These are phyloP conservation scores for Saturnispora gosingensis DNA, from an alignment of 805 yeast species.

Conservation along the genomic window DNA sequence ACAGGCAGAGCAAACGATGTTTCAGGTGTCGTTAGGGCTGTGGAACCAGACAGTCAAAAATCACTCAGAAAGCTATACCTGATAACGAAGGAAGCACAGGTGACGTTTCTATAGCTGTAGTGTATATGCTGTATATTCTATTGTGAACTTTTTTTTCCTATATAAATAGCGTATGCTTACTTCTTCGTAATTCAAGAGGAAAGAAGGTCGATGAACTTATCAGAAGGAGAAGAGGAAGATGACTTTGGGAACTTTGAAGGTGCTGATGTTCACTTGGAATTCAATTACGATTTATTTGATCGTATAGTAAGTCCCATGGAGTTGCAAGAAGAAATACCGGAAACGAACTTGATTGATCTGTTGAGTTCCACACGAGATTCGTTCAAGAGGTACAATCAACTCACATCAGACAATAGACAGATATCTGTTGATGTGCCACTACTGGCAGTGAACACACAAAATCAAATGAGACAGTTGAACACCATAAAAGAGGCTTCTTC, in stretches of 20 bases:
- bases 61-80: not conserved
- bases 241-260: conserved; percentile 24
- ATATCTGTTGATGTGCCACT: conserved; percentile 5
- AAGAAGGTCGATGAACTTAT: not conserved
- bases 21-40: not conserved
- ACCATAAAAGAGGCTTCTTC: conserved; percentile 9
- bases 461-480: conserved; percentile 12
- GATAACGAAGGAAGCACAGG: conserved; percentile 1
- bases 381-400: conserved; percentile 9
- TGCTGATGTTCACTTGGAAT: not conserved
- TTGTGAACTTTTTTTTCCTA: not conserved
- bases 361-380: conserved; percentile 4
- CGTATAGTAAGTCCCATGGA: conserved; percentile 6
- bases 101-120: not conserved
- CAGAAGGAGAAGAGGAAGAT: conserved; percentile 11
- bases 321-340: not conserved
- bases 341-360: not conserved
- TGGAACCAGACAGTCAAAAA: not conserved
- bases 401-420: conserved; percentile 11
- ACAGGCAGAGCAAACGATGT: conserved; percentile 4
- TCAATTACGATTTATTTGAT: conserved; percentile 7
- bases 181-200: not conserved
- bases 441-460: conserved; percentile 17
- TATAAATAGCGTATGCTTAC: not conserved
- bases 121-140: not conserved